phyloP scores from a whole-genome alignment of 192 early-diverging fungal species.

The Backusella luteola region DNA sequence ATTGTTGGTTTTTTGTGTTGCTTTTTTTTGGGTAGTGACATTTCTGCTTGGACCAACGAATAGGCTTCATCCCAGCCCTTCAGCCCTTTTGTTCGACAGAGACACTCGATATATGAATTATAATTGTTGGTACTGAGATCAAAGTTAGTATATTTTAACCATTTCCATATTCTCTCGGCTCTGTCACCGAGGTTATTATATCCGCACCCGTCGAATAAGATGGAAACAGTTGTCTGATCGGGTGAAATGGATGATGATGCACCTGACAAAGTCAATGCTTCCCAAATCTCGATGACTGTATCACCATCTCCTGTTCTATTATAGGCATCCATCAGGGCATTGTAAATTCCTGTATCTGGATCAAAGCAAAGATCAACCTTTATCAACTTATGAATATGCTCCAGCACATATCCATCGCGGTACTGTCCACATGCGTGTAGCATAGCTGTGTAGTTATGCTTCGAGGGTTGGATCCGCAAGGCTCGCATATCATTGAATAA shows the following conservation, averaged over 20 bases:
- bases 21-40: constrained; percentile 2
- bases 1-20: not conserved
- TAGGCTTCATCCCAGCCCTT: constrained; percentile 21
- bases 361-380: constrained; percentile 44
- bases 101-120: constrained; percentile 41
- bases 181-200: constrained; percentile 13
- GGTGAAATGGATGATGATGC: constrained; percentile 6
- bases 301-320: constrained; percentile 32
- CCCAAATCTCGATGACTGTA: constrained; percentile 39
- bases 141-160: constrained; percentile 26
- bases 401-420: constrained; percentile 14
- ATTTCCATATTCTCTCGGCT: constrained; percentile 34
- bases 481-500: constrained; percentile 39
- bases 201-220: constrained; percentile 43
- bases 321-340: constrained; percentile 47
- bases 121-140: constrained; percentile 36
- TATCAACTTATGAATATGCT: constrained; percentile 37
- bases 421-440: constrained; percentile 25
- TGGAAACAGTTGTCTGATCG: constrained; percentile 34
- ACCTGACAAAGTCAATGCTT: constrained; percentile 18
- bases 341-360: constrained; percentile 37
- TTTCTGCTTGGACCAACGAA: constrained; percentile 15
- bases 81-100: constrained; percentile 28
- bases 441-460: constrained; percentile 32
- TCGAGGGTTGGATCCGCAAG: constrained; percentile 24